Percentiles rank a stretch among this genome's conserved stretches.
phyloP scores from a whole-genome alignment of 805 yeast genomes.

The Zygotorulaspora florentina region DNA sequence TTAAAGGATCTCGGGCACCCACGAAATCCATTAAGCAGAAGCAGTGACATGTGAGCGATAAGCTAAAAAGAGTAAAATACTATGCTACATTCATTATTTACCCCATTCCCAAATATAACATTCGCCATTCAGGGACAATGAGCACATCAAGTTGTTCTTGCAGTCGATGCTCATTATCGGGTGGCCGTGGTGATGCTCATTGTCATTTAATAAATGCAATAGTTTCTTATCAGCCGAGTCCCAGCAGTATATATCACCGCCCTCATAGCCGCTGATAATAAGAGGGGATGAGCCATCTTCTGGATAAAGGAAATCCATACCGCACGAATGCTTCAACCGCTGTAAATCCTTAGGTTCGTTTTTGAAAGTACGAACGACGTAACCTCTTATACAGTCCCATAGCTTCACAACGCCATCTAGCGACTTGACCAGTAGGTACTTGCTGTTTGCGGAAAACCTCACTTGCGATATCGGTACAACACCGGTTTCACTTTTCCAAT shows the following conservation, averaged over 20 bases:
- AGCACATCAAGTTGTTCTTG: conserved; percentile 17
- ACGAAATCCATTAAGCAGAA: not conserved
- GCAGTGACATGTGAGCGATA: not conserved
- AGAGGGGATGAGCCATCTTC: conserved; percentile 17
- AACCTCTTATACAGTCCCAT: conserved; percentile 84
- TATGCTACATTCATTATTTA: not conserved
- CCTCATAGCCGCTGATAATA: conserved; percentile 31
- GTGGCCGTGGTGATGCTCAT: conserved; percentile 11
- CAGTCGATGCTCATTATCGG: conserved; percentile 28
- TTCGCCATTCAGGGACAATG: conserved; percentile 28
- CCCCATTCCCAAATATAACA: conserved; percentile 30
- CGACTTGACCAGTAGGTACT: conserved; percentile 70
- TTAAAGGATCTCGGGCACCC: not conserved
- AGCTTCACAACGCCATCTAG: conserved; percentile 73
- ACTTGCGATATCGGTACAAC: conserved; percentile 67
- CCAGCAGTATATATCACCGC: conserved; percentile 29
- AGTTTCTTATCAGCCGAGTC: conserved; percentile 21
- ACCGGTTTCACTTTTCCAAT: conserved; percentile 56
- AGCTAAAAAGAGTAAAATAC: not conserved
- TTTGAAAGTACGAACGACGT: conserved; percentile 67
- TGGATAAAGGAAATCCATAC: conserved; percentile 28
- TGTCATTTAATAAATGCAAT: conserved; percentile 16
- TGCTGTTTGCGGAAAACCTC: conserved; percentile 73
- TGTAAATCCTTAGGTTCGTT: conserved; percentile 10
- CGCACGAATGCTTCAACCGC: conserved; percentile 26